These are phyloP conservation scores for Metarhizium rileyi DNA, from an alignment of 2,329 filamentous ascomycete genomes.

Conservation along the genomic window DNA sequence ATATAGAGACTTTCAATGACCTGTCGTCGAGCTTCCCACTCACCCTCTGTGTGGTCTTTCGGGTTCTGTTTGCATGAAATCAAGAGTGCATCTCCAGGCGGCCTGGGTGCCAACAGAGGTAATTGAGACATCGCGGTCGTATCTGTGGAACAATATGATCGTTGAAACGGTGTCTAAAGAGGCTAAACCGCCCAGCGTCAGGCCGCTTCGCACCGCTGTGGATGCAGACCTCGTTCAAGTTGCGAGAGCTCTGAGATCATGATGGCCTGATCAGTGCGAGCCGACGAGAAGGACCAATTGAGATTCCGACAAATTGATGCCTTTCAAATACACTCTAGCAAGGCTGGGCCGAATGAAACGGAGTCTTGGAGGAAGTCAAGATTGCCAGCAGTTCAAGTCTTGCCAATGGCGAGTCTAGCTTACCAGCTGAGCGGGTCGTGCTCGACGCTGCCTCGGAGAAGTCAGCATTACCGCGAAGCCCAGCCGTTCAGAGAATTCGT, in stretches of 20 bases:
- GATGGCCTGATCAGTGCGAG: conserved; percentile 1
- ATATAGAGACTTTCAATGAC: conserved; percentile 25
- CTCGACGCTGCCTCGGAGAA: too few species aligned
- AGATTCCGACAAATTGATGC: too few species aligned
- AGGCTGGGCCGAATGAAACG: too few species aligned
- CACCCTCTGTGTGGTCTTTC: conserved; percentile 26
- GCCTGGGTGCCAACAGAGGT: conserved; percentile 24
- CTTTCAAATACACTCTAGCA: too few species aligned
- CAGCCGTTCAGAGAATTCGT: too few species aligned
- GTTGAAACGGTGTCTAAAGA: neutral
- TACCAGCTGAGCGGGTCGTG: too few species aligned
- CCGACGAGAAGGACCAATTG: too few species aligned
- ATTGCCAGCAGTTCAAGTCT: too few species aligned
- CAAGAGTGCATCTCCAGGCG: conserved; percentile 17
- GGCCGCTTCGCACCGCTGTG: neutral
- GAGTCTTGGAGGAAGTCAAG: too few species aligned
- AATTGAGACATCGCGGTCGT: conserved; percentile 12
- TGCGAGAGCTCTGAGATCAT: conserved; percentile 4
- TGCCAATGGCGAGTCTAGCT: too few species aligned
- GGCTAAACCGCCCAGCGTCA: neutral
- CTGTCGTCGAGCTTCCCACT: conserved; percentile 24
- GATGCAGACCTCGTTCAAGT: neutral
- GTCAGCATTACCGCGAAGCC: too few species aligned
- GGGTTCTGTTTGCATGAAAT: conserved; percentile 15
- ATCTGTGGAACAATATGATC: neutral